phyloP scores from a whole-genome alignment of 345 rosid species.

The Ceriops tagal region DNA sequence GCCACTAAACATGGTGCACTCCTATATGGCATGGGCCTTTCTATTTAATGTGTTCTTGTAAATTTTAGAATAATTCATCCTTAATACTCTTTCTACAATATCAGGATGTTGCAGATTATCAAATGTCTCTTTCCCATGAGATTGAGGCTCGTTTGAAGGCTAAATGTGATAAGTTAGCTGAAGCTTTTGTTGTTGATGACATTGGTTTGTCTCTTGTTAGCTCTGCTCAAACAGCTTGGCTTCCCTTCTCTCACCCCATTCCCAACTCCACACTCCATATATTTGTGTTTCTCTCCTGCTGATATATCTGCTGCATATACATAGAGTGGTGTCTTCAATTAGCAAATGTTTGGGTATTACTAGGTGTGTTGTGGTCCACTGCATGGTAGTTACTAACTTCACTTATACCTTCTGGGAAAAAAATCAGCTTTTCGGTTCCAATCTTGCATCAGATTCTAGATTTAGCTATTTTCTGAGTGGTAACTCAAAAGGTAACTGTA shows the following conservation, averaged over 20 bases:
- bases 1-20: conserved; percentile 58
- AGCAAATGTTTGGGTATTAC: background rate
- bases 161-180: conserved; percentile 83
- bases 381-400: background rate
- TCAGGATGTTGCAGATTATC: conserved; percentile 87
- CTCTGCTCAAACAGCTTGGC: background rate
- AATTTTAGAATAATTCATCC: background rate
- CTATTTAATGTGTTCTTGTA: background rate
- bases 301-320: background rate
- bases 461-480: background rate
- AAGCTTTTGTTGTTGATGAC: conserved; percentile 85
- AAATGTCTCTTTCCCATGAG: conserved; percentile 74
- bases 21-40: background rate
- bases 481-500: background rate
- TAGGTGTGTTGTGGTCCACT: background rate
- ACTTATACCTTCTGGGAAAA: background rate
- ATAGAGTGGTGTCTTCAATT: background rate
- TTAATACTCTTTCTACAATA: conserved; percentile 8
- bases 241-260: background rate
- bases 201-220: conserved; percentile 47
- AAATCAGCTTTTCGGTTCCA: background rate
- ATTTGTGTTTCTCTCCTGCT: background rate
- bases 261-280: background rate
- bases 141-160: conserved; percentile 74
- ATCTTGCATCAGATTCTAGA: background rate